Percentiles rank a stretch among this genome's conserved stretches.
These are phyloP conservation scores for Xylariaceae sp. DNA, from an alignment of 2,329 filamentous ascomycete genomes.

Conservation along the genomic window DNA sequence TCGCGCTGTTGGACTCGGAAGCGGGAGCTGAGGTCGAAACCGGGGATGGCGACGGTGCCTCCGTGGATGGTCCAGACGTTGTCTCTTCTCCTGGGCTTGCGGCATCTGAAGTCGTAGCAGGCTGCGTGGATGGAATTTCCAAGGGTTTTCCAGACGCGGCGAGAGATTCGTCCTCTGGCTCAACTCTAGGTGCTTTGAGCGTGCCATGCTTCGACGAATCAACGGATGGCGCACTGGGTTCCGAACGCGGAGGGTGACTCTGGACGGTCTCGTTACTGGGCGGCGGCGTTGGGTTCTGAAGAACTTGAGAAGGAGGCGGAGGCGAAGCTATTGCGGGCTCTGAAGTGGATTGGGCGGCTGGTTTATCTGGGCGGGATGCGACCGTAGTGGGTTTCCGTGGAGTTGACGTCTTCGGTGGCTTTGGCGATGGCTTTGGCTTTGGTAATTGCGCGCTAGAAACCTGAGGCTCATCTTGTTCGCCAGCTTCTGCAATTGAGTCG, in stretches of 20 bases:
- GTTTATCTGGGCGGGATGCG: neutral
- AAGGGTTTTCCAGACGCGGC: neutral
- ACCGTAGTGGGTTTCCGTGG: slow-evolving; percentile 5
- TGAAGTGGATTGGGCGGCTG: neutral
- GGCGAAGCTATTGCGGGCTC: slow-evolving; percentile 9
- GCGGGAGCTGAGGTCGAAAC: slow-evolving; percentile 8
- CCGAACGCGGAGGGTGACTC: slow-evolving; percentile 1
- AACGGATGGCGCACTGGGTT: slow-evolving; percentile 9
- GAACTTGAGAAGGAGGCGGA: slow-evolving; percentile 1
- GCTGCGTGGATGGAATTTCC: neutral
- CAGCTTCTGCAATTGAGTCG: slow-evolving; percentile 16
- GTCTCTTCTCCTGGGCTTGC: slow-evolving; percentile 9
- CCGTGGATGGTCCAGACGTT: slow-evolving; percentile 15
- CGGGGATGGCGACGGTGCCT: slow-evolving; percentile 21
- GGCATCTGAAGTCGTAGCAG: slow-evolving; percentile 9
- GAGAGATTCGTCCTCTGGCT: slow-evolving; percentile 2
- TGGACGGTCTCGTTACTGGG: slow-evolving; percentile 1
- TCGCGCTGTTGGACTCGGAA: slow-evolving; percentile 12
- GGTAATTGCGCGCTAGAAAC: slow-evolving; percentile 3
- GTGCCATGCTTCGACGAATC: slow-evolving; percentile 7
- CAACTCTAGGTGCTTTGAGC: slow-evolving; percentile 6
- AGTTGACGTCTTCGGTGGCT: neutral
- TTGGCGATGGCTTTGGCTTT: neutral
- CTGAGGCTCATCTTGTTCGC: neutral
- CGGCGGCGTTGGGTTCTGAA: slow-evolving; percentile 7